Conservation (phyloP, 2,329 filamentous ascomycete species). For the Hypoxylon sp. region DNA sequence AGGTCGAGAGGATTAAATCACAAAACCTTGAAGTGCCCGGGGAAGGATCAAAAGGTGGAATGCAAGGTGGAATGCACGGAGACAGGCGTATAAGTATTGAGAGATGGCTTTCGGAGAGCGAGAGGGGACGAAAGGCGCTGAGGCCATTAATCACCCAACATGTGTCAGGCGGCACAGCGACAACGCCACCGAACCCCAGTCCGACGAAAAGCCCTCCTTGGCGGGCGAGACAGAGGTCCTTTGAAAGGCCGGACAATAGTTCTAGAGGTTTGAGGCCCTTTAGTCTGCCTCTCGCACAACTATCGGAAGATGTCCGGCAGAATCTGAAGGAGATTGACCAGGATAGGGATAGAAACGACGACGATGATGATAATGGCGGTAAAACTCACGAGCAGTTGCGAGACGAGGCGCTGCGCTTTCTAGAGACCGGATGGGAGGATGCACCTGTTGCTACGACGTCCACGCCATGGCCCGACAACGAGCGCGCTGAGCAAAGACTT, state of each 20-base stretch:
- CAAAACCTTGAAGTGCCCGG: not conserved
- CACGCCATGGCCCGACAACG: not conserved
- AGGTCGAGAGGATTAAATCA: not conserved
- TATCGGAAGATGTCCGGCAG: slow-evolving; percentile 31
- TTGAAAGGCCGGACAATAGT: slow-evolving; percentile 25
- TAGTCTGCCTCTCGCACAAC: slow-evolving; percentile 34
- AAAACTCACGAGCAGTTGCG: slow-evolving; percentile 23
- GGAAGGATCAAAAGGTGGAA: not conserved
- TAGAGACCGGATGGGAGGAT: slow-evolving; percentile 34
- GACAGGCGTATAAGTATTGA: slow-evolving; percentile 28
- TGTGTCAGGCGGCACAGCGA: not conserved
- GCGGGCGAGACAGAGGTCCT: slow-evolving; percentile 33
- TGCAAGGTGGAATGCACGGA: not conserved
- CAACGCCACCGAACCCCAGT: not conserved
- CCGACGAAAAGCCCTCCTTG: slow-evolving; percentile 25
- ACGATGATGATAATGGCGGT: not conserved
- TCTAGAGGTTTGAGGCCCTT: slow-evolving; percentile 41
- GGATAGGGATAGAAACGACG: slow-evolving; percentile 7
- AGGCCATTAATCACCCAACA: slow-evolving; percentile 13
- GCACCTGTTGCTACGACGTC: not conserved
- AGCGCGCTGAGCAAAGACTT: slow-evolving; percentile 6
- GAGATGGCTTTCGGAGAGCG: slow-evolving; percentile 34
- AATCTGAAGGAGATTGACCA: slow-evolving; percentile 20
- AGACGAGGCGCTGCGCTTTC: slow-evolving; percentile 29
- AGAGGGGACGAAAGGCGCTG: slow-evolving; percentile 26